phyloP scores from a whole-genome alignment of 2,329 filamentous ascomycete genomes.

The Fusarium pseudograminearum region DNA sequence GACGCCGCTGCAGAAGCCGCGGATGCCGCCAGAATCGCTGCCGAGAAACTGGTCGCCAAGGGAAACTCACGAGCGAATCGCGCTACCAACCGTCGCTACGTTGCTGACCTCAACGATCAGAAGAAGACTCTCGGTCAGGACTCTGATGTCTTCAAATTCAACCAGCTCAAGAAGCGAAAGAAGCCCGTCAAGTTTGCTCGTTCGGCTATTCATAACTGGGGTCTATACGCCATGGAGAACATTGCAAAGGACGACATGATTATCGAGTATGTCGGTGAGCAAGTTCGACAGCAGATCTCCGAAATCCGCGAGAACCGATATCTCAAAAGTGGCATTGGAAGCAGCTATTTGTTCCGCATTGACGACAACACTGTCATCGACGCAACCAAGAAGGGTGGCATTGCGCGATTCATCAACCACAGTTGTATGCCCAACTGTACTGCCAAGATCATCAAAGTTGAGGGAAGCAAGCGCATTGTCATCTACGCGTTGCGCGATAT shows the following conservation, averaged over 20 bases:
- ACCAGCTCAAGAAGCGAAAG: slow-evolving; percentile 99
- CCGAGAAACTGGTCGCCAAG: slow-evolving; percentile 85
- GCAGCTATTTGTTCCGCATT: slow-evolving; percentile 97
- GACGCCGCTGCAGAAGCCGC: slow-evolving; percentile 74
- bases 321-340: slow-evolving; percentile 95
- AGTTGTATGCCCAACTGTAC: slow-evolving; percentile 99
- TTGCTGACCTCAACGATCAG: slow-evolving; percentile 95
- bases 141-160: slow-evolving; percentile 94
- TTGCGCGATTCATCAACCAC: slow-evolving; percentile 98
- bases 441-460: slow-evolving; percentile 98
- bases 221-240: slow-evolving; percentile 96
- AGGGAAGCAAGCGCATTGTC: slow-evolving; percentile 97
- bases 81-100: slow-evolving; percentile 92
- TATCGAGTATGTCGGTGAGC: slow-evolving; percentile 98
- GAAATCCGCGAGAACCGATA: slow-evolving; percentile 94
- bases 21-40: slow-evolving; percentile 78
- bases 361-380: slow-evolving; percentile 98
- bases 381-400: slow-evolving; percentile 97
- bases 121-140: slow-evolving; percentile 87
- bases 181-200: slow-evolving; percentile 98
- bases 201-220: slow-evolving; percentile 99
- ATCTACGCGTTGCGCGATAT: slow-evolving; percentile 98
- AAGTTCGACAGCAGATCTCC: slow-evolving; percentile 96
- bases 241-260: slow-evolving; percentile 99
- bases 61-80: slow-evolving; percentile 93